Evolutionary conservation across 306 rosid species (phyloP).

Genomic region (Aeschynomene evenia): DNA sequence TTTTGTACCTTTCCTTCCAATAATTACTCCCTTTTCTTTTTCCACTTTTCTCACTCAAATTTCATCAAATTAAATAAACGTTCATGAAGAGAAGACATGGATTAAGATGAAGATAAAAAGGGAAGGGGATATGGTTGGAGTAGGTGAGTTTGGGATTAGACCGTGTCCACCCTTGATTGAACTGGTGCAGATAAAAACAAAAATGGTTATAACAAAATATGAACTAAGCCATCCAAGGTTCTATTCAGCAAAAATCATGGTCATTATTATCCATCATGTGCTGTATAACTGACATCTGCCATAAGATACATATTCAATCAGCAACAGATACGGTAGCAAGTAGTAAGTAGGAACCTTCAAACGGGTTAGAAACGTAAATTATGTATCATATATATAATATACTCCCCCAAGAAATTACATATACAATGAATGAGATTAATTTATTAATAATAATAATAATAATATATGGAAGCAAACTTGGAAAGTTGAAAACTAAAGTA

Average conservation of each 20-base stretch:
- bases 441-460: too few relatives aligned
- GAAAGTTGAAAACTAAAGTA: not conserved
- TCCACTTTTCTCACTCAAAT: not conserved
- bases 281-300: constrained; percentile 39
- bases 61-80: not conserved
- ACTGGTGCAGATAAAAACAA: constrained; percentile 17
- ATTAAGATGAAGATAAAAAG: not conserved
- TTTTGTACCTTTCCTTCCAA: constrained; percentile 18
- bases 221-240: constrained; percentile 10
- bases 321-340: constrained; percentile 35
- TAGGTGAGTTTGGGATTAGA: constrained; percentile 41
- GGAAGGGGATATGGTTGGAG: constrained; percentile 16
- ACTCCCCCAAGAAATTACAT: not conserved
- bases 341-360: constrained; percentile 29
- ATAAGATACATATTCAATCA: constrained; percentile 23
- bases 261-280: not conserved
- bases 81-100: not conserved
- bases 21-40: constrained; percentile 6
- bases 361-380: too few relatives aligned
- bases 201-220: constrained; percentile 36
- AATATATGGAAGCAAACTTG: not conserved
- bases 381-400: too few relatives aligned
- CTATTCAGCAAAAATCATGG: constrained; percentile 19
- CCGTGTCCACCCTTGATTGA: constrained; percentile 21
- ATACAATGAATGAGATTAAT: not conserved